phyloP scores from a whole-genome alignment of 768 basidiomycete genomes.

The Favolaschia claudopus region DNA sequence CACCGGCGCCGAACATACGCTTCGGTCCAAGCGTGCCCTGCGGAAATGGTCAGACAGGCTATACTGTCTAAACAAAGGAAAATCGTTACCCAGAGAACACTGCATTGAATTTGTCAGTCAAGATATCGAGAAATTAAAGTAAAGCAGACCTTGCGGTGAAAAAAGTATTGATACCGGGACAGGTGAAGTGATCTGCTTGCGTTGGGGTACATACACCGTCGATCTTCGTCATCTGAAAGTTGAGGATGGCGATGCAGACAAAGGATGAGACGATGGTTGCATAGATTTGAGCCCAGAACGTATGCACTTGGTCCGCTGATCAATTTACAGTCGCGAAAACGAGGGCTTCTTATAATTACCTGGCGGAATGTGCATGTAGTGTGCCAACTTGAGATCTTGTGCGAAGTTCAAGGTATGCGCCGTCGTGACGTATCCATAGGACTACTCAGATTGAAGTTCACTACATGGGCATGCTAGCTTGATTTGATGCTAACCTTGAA shows the following conservation, averaged over 20 bases:
- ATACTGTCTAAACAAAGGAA: slow-evolving; percentile 22
- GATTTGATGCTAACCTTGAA: slow-evolving; percentile 35
- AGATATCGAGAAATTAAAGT: neutral
- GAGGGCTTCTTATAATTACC: no score
- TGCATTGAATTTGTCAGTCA: no score
- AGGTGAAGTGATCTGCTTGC: slow-evolving; percentile 42
- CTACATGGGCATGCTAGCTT: no score
- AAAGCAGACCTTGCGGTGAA: slow-evolving; percentile 37
- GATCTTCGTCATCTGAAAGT: slow-evolving; percentile 39
- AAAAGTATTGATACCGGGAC: slow-evolving; percentile 46
- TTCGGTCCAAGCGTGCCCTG: slow-evolving; percentile 39
- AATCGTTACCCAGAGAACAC: slow-evolving; percentile 36
- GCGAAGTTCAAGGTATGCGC: slow-evolving; percentile 37
- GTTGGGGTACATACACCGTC: slow-evolving; percentile 40
- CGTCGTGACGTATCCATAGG: slow-evolving; percentile 42
- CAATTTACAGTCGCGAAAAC: no score
- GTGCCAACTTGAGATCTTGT: slow-evolving; percentile 40
- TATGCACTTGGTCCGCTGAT: no score
- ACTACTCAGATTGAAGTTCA: slow-evolving; percentile 16
- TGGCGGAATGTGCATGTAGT: slow-evolving; percentile 42
- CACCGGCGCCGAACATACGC: slow-evolving; percentile 42
- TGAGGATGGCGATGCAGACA: slow-evolving; percentile 35
- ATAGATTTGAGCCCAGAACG: slow-evolving; percentile 44
- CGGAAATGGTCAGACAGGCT: slow-evolving; percentile 15
- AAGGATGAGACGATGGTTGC: slow-evolving; percentile 44